Conservation (phyloP, 192 early-diverging fungal species). For the Backusella sp. region DNA sequence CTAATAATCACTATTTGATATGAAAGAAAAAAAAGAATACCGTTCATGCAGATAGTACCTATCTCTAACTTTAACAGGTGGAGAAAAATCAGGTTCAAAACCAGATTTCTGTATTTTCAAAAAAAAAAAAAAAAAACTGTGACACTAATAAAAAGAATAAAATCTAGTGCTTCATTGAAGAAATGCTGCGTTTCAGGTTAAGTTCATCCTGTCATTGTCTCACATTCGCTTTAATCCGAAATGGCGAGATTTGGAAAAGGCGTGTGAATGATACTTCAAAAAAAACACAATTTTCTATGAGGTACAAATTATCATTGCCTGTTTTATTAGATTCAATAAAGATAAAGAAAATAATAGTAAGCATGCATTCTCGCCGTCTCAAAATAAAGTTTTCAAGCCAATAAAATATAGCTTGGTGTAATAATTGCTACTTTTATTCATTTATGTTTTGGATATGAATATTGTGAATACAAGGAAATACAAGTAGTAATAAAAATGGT, state of each 20-base stretch:
- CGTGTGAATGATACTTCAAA: not conserved
- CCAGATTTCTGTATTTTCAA: not conserved
- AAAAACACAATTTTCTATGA: not conserved
- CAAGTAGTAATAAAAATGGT: too few species aligned
- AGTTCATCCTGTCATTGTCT: not conserved
- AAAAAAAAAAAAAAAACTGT: not conserved
- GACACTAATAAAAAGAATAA: not conserved
- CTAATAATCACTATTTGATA: not conserved
- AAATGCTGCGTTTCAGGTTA: not conserved
- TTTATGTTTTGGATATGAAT: not conserved
- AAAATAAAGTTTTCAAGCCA: not conserved
- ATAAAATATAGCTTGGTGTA: not conserved
- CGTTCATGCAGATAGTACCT: too few species aligned
- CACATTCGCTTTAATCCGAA: not conserved
- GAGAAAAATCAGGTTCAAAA: not conserved
- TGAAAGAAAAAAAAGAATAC: not conserved
- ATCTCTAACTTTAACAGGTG: not conserved
- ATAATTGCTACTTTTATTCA: too few species aligned
- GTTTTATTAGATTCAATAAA: not conserved
- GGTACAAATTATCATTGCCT: not conserved
- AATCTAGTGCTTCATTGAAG: not conserved
- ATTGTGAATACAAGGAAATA: not conserved
- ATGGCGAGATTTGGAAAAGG: not conserved
- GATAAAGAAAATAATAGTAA: not conserved
- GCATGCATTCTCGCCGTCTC: not conserved